Evolutionary conservation across 495 filamentous ascomycete genomes (phyloP).

Genomic region (Penicillium goetzii): DNA sequence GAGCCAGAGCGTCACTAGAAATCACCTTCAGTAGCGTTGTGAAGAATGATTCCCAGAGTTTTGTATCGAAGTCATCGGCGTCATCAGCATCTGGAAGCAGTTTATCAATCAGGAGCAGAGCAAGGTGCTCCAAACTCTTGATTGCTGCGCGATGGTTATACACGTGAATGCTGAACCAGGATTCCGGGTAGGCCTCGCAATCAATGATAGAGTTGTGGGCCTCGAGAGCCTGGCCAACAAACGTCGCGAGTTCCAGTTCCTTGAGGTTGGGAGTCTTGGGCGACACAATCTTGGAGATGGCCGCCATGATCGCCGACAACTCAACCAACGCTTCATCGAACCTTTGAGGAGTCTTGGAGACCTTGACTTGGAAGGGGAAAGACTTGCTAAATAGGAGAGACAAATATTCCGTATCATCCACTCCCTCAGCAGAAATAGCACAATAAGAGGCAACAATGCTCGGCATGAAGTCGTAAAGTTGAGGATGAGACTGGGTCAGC

Average conservation of each 20-base stretch:
- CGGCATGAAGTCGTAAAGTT: conserved; percentile 83
- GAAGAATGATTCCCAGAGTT: conserved; percentile 93
- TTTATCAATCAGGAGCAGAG: conserved; percentile 71
- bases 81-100: conserved; percentile 88
- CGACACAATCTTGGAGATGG: conserved; percentile 68
- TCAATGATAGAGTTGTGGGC: conserved; percentile 87
- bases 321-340: conserved; percentile 94
- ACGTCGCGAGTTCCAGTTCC: conserved; percentile 72
- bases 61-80: conserved; percentile 89
- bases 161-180: conserved; percentile 91
- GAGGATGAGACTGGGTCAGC: conserved; percentile 73
- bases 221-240: conserved; percentile 71
- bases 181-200: conserved; percentile 85
- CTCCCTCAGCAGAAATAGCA: conserved; percentile 65
- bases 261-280: conserved; percentile 60
- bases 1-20: conserved; percentile 80
- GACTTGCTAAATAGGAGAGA: conserved; percentile 87
- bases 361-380: conserved; percentile 84
- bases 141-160: conserved; percentile 93
- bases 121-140: conserved; percentile 82
- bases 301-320: conserved; percentile 83
- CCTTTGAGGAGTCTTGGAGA: conserved; percentile 59
- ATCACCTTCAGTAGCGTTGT: conserved; percentile 86
- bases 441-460: conserved; percentile 91
- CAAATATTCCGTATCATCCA: conserved; percentile 67